A percentile compares a stretch with the other conserved stretches of the same genome.
Evolutionary conservation across 257 asterid genomes (phyloP).

Genomic region (Solanum acaule): DNA sequence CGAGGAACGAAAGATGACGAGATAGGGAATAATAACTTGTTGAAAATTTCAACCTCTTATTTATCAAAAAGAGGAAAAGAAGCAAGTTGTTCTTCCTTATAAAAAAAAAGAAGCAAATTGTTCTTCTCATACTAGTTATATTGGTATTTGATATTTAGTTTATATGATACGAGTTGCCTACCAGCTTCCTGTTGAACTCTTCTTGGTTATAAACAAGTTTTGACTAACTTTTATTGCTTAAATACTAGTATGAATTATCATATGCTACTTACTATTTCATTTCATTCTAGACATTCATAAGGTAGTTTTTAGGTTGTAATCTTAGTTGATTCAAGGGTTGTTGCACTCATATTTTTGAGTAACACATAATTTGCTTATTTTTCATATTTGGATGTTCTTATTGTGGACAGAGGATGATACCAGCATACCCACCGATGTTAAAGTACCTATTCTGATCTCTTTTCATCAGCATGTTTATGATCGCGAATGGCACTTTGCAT

Average conservation of each 20-base stretch:
- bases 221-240: not conserved
- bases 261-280: not conserved
- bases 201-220: not conserved
- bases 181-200: not conserved
- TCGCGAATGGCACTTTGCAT: constrained; percentile 84
- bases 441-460: constrained; percentile 76
- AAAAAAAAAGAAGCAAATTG: not conserved
- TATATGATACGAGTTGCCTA: not conserved
- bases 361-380: not conserved
- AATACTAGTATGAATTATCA: not conserved
- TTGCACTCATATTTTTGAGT: not conserved
- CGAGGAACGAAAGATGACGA: not conserved
- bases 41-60: not conserved
- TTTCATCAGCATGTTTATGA: constrained; percentile 79
- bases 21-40: not conserved
- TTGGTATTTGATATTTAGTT: not conserved
- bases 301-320: not conserved
- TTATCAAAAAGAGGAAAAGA: not conserved
- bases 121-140: not conserved
- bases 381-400: constrained; percentile 3
- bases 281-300: not conserved
- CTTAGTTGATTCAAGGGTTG: not conserved
- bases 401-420: constrained; percentile 91
- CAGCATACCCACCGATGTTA: constrained; percentile 71
- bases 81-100: not conserved